A percentile compares a stretch with the other conserved stretches of the same genome.
Evolutionary conservation across 2,329 filamentous ascomycete species (phyloP).

Genomic region (Neospermospora avenae): DNA sequence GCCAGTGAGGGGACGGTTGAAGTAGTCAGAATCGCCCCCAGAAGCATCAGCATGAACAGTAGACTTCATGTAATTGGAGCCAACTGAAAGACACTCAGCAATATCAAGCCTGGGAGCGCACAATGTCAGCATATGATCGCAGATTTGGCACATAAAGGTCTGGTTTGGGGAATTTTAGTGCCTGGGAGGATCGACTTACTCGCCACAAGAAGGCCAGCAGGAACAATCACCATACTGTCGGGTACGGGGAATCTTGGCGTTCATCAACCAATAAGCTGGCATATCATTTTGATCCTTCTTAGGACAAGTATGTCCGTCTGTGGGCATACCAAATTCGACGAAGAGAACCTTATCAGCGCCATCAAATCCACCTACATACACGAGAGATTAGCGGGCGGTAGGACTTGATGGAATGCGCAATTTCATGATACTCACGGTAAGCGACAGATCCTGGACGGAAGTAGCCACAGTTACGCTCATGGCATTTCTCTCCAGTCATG

Average conservation of each 20-base stretch:
- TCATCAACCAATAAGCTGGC: conserved; percentile 74
- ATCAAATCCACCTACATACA: conserved; percentile 60
- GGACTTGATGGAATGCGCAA: neutral
- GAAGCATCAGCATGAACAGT: conserved; percentile 64
- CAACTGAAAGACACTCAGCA: conserved; percentile 65
- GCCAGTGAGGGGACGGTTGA: conserved; percentile 57
- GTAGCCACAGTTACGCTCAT: conserved; percentile 44
- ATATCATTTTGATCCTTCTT: conserved; percentile 61
- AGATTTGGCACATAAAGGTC: conserved; percentile 39
- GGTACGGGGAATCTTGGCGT: conserved; percentile 67
- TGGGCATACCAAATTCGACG: conserved; percentile 70
- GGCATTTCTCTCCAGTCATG: conserved; percentile 49
- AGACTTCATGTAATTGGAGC: conserved; percentile 64
- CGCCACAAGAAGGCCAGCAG: conserved; percentile 71
- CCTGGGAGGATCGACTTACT: conserved; percentile 13
- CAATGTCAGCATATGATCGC: conserved; percentile 26
- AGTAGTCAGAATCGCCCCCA: conserved; percentile 69
- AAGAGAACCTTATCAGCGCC: conserved; percentile 71
- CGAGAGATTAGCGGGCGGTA: conserved; percentile 16
- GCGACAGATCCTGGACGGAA: conserved; percentile 47
- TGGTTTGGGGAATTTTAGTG: neutral
- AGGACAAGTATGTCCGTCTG: conserved; percentile 49
- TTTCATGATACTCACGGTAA: conserved; percentile 41
- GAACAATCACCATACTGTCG: conserved; percentile 66
- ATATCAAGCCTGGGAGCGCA: conserved; percentile 72